Evolutionary conservation across 192 early-diverging fungal genomes (phyloP).

Genomic region (Thamnidium elegans): DNA sequence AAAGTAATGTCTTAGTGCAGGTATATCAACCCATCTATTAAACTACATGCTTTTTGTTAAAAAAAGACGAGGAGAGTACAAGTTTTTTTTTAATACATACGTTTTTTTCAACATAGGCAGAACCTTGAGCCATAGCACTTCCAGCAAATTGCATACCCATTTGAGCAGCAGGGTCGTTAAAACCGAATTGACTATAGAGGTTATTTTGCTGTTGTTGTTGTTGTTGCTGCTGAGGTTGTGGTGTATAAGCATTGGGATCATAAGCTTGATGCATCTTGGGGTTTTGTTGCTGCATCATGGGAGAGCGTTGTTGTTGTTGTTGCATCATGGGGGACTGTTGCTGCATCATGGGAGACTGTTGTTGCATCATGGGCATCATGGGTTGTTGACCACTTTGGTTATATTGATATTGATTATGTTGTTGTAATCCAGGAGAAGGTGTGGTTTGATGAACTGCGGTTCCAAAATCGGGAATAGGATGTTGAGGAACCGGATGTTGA

Average conservation of each 20-base stretch:
- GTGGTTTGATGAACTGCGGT: conserved; percentile 31
- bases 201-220: conserved; percentile 23
- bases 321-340: neutral
- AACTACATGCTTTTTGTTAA: conserved; percentile 46
- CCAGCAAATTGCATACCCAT: conserved; percentile 94
- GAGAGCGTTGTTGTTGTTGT: conserved; percentile 22
- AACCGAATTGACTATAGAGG: conserved; percentile 46
- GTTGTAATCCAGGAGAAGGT: conserved; percentile 47
- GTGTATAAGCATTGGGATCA: conserved; percentile 14
- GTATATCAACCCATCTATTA: conserved; percentile 78
- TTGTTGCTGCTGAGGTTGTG: conserved; percentile 20
- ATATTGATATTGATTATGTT: conserved; percentile 30
- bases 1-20: conserved; percentile 90
- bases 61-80: neutral
- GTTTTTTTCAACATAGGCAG: conserved; percentile 89
- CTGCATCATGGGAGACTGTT: conserved; percentile 24
- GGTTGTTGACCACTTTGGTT: conserved; percentile 24
- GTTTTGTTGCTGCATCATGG: conserved; percentile 8
- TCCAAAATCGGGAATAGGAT: conserved; percentile 55
- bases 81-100: conserved; percentile 42
- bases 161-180: conserved; percentile 77
- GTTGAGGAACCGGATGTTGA: conserved; percentile 58
- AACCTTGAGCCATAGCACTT: conserved; percentile 76
- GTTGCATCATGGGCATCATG: conserved; percentile 4
- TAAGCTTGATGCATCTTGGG: conserved; percentile 18